Evolutionary conservation across 306 rosid genomes (phyloP), one percentile per base, ranked within the genome.

Genomic region (Prunus mongolica): DNA sequence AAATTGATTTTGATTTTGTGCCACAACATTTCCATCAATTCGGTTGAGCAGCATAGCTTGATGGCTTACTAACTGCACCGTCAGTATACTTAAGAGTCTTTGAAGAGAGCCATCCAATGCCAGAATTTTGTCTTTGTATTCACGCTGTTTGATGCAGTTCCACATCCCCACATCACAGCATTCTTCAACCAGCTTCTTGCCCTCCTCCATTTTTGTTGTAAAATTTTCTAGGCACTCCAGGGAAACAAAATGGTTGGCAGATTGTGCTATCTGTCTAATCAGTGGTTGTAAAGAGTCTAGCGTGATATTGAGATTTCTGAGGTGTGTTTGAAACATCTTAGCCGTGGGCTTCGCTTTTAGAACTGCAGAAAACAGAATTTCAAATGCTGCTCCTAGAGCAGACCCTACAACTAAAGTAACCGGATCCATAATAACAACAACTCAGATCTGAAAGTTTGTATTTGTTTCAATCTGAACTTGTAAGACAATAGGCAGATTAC

Each of bases 41-140:
- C 65, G 69, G 46, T 27, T 11, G 3, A 85, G 0, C 2, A 12
- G 12, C 44, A 14, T 54, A 5, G 2, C 0, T 1, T 49, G 16
- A 83, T 11, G 12, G 56, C 7, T 63, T 0, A 0, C 49, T 49
- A 83, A 41, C 47, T 3, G 49, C 22, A 15, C 1, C 14, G 30
- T 58, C 67, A 57, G 72, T 5, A 7, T 38, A 51, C 63, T 62
- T 65, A 79, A 74, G 0, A 46, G 5, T 38, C 4, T 69, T 27
- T 45, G 84, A 44, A 10, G 20, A 67, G 74, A 80, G 54, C 47
- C 62, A 41, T 86, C 90, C 78, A 86, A 80, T n/a, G 84, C 85
- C 86, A 70, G 73, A 80, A 78, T 16, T 10, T 27, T 47, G 87
- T 27, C 84, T 5, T 10, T 71, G 73, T 76, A 87, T 2, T 30